Conservation (phyloP, 768 basidiomycete species). For the Cystofilobasidium bisporidii region DNA sequence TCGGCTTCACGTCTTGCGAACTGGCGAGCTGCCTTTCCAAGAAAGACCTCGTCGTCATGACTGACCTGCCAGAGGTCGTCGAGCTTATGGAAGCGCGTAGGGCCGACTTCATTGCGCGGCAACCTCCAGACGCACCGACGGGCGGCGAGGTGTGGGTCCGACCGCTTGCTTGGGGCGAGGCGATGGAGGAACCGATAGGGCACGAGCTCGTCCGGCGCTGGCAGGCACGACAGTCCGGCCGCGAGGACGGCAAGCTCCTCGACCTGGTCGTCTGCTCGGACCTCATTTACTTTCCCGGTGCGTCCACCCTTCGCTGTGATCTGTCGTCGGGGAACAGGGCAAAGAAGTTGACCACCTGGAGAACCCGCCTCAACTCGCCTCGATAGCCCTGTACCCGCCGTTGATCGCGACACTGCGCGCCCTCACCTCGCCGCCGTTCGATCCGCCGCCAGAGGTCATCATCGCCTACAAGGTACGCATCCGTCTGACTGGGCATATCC, state of each 20-base stretch:
- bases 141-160: constrained; percentile 4
- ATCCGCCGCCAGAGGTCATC: constrained; percentile 10
- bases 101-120: neutral
- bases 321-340: no score
- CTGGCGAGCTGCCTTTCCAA: neutral
- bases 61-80: constrained; percentile 15
- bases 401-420: constrained; percentile 14
- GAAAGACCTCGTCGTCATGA: constrained; percentile 10
- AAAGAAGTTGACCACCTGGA: no score
- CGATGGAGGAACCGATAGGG: neutral
- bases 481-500: neutral
- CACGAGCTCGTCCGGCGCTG: neutral
- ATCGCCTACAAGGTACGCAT: constrained; percentile 19
- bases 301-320: neutral
- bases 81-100: constrained; percentile 2
- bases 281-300: constrained; percentile 15
- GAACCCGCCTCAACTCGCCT: no score
- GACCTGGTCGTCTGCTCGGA: constrained; percentile 10
- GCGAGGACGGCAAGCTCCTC: neutral
- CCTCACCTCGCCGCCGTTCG: constrained; percentile 2
- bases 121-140: neutral
- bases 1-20: neutral
- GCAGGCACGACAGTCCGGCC: no score
- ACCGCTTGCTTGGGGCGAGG: constrained; percentile 6
- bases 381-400: constrained; percentile 11